Base-by-base conservation (phyloP, 768 basidiomycete genomes). In the Mycena floridula region DNA sequence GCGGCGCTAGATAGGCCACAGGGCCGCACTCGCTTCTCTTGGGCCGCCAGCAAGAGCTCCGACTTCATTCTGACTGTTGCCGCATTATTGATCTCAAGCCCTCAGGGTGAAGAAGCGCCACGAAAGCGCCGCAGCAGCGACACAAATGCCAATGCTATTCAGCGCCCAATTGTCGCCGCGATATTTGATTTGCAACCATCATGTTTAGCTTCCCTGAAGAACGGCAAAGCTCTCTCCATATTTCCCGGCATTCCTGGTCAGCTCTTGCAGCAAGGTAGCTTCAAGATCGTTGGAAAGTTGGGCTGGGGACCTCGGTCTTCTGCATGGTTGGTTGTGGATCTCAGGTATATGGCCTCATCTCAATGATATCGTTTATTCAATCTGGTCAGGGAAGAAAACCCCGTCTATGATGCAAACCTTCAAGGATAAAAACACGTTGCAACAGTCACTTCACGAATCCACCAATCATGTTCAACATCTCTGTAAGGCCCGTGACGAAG, bases 251-350 rank as follows among this genome's bases (percentile, higher is more conserved):
- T 45, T 16, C 52, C 50, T 37, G 50, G 46, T 5, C 24, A 39
- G 15, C 42, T 41, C 9, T 36, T 54, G 5, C 12, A 51, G 7
- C 21, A 64, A 23, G 72, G 68, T 3, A 53, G 70, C 40, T 78
- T 75, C 57, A 52, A 62, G 21, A 66, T 77, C 44, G 66, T 76
- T 24, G 57, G 75, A 40, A 78, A 79, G 55, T 56, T 79, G 20
- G 77, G 77, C 12, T 72, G 67, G 69, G 72, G 72, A 8, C 60
- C 63, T 42, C 70, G 66, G 45, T 69, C 68, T 3, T 72, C 67
- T 2, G 66, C 65, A 8, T 69, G 69, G 69, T 54, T 67, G 15
- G 65, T 52, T 22, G 43, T 54, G 36, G 54, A 60, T 30, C 28
- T 30, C 9, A 9, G n/a, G 28, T 30, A 30, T n/a, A n/a, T 30